Evolutionary conservation across 1,139 yeast genomes (phyloP), one percentile per base, ranked within the genome.

Genomic region (Eremothecium cymbalariae): DNA sequence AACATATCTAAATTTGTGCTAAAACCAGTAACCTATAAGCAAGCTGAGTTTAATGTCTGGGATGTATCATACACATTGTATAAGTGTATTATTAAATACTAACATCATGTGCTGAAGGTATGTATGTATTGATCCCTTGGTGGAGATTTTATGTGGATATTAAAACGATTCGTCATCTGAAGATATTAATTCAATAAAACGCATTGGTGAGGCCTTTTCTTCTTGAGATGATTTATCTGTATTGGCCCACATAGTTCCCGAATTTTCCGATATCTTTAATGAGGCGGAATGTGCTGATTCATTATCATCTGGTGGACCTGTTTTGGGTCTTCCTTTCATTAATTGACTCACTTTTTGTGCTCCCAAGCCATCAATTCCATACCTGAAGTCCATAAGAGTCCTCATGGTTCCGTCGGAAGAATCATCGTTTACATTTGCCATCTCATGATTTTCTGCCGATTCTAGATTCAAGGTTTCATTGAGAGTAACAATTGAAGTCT

Each of bases 161-260:
- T 7, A 27, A 18, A 27, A 27, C 11, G 30, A 16, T 14, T 27
- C 30, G 17, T 27, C 30, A 18, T 27, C 30, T 4, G 30, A 27
- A n/a, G 30, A 27, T 16, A 27, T 27, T 15, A 27, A 21, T 27
- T 27, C 30, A 11, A 27, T 27, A 14, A 27, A 27, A 4, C 30
- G 19, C n/a, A 21, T 27, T 17, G 30, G 30, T 11, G 24, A 4
- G 24, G 12, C 24, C 12, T 21, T 21, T 3, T 21, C 24, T 6
- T 27, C 19, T 4, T 8, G 12, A 9, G 15, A n/a, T 8, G 30
- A n/a, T 9, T 17, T 14, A 16, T 27, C 21, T 5, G 21, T 17
- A 6, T 8, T n/a, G n/a, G 11, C 14, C 28, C 28, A 25, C 30
- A 14, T 14, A 4, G 19, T 27, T 9, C 21, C 30, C 13, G 30